These are phyloP conservation scores for Neurospora pannonica DNA, from an alignment of 495 filamentous ascomycete genomes.

Conservation along the genomic window DNA sequence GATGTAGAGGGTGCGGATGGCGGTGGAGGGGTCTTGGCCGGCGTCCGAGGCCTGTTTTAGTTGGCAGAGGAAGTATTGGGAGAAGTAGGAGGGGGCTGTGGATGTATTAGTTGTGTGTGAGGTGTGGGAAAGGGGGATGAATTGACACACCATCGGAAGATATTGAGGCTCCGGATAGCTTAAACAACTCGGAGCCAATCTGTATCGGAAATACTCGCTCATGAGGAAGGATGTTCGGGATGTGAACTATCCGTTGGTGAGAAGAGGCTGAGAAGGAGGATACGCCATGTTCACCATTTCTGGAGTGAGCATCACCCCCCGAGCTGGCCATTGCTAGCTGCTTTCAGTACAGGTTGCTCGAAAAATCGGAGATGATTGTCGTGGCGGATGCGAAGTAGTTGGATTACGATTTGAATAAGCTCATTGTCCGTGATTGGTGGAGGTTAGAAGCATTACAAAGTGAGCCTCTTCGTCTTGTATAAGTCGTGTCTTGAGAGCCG, in stretches of 20 bases:
- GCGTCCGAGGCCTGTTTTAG: constrained; percentile 51
- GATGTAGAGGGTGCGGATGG: constrained; percentile 73
- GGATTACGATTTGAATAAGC: neutral
- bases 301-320: neutral
- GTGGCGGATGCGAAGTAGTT: neutral
- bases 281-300: neutral
- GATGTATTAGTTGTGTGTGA: constrained; percentile 7
- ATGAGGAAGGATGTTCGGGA: constrained; percentile 51
- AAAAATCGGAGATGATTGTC: neutral
- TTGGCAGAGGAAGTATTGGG: constrained; percentile 85
- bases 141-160: constrained; percentile 77
- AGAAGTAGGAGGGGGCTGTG: constrained; percentile 94
- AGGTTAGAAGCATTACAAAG: neutral
- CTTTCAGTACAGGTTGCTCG: neutral
- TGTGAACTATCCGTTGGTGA: constrained; percentile 27
- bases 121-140: neutral
- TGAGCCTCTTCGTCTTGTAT: neutral
- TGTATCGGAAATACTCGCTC: constrained; percentile 83
- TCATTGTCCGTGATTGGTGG: neutral
- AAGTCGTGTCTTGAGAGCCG: no score
- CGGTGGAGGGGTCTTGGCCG: constrained; percentile 38
- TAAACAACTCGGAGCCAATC: constrained; percentile 85
- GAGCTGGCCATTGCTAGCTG: neutral
- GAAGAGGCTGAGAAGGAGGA: constrained; percentile 1
- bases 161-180: constrained; percentile 87